Conservation (phyloP, 2,329 filamentous ascomycete species). For the Gliomastix tumulicola region DNA sequence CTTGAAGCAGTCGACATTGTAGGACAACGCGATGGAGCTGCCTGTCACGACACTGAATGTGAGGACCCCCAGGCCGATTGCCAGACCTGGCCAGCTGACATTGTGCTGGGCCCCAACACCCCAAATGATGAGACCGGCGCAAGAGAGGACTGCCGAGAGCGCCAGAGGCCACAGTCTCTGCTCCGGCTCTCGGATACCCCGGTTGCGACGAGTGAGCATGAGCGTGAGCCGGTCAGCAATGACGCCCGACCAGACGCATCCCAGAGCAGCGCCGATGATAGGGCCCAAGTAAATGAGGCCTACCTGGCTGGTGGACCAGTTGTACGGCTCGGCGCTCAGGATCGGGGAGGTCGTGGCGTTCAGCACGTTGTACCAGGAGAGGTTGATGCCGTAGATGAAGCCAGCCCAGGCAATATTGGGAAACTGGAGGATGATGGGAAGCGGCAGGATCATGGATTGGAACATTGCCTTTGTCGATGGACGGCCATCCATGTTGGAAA, state of each 20-base stretch:
- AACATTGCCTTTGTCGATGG: neutral
- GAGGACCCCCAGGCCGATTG: constrained; percentile 28
- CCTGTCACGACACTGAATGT: constrained; percentile 24
- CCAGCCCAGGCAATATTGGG: constrained; percentile 22
- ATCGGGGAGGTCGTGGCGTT: constrained; percentile 23
- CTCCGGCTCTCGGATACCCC: constrained; percentile 32
- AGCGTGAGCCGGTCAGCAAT: constrained; percentile 30
- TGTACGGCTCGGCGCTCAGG: constrained; percentile 22
- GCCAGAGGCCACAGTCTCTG: constrained; percentile 31
- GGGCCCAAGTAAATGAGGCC: constrained; percentile 1
- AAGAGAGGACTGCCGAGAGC: constrained; percentile 17
- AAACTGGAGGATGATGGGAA: constrained; percentile 20
- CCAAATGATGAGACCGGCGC: constrained; percentile 20
- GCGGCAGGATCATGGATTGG: constrained; percentile 7
- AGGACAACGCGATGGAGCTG: constrained; percentile 27
- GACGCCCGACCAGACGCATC: constrained; percentile 14
- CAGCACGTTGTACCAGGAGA: constrained; percentile 25
- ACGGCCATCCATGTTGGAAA: neutral
- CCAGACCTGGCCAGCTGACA: constrained; percentile 32
- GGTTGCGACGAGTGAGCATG: constrained; percentile 27
- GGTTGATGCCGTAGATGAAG: constrained; percentile 22
- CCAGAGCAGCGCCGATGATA: constrained; percentile 1
- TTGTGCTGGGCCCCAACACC: constrained; percentile 25
- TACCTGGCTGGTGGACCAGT: constrained; percentile 15
- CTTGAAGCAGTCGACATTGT: constrained; percentile 31